Base-by-base conservation (phyloP, 139 green algal species). In the Penium margaritaceum region DNA sequence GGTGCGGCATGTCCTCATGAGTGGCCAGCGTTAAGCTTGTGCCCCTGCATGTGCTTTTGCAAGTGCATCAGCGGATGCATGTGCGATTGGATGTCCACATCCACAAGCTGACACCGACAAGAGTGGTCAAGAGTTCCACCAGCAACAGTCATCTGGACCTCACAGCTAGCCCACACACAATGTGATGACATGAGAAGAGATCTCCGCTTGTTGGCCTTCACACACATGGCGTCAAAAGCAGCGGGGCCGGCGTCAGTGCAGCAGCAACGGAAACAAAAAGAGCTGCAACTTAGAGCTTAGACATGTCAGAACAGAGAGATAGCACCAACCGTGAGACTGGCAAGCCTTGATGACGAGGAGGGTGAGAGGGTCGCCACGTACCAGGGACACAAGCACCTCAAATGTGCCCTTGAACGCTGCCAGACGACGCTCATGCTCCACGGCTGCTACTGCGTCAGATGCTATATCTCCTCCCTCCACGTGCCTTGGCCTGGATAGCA, bases 321-420 rank as follows among this genome's bases (percentile, higher is more conserved):
- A n/a, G n/a, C n/a, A n/a, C n/a, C n/a, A n/a, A n/a, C n/a, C n/a
- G n/a, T 21, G 9, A 51, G 9, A 51, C 41, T 12, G 9, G 41
- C 12, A 9, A 51, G 41, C 9, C 9, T 12, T 21, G 9, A 51
- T 9, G 9, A 51, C 9, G 41, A 51, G 41, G 12, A 9, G 41
- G 12, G 41, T 21, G 41, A 12, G 41, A 51, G 41, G 41, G 41
- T 21, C 81, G 1, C 79, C 81, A 0, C 85, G 70, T 12, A 95
- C 80, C 1, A 91, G 55, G 1, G 38, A 47, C 19, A 93, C 87
- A 44, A 96, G 85, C 0, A 77, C 69, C 69, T 92, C 80, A 54
- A 90, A 93, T 1, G 83, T 81, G 2, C 90, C 90, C 29, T 58
- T 67, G 68, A 95, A 95, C 64, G 86, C 81, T 39, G 83, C 70